These are phyloP conservation scores for Astrothelium macrocarpum DNA, from an alignment of 495 filamentous ascomycete genomes.

Conservation along the genomic window DNA sequence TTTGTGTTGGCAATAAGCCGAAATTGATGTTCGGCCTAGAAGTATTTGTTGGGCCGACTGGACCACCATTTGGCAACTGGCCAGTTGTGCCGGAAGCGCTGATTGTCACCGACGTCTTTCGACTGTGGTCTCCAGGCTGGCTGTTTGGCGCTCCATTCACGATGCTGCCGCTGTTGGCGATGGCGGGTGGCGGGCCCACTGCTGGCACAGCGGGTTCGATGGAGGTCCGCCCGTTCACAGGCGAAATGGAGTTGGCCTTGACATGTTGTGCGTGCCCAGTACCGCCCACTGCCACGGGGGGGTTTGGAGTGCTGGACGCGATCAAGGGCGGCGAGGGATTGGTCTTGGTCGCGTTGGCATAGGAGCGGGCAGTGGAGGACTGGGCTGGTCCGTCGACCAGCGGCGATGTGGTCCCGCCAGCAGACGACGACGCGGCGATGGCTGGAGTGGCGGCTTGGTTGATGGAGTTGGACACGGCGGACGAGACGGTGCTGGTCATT, in stretches of 20 bases:
- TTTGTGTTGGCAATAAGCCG: conserved; percentile 54
- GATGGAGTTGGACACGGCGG: conserved; percentile 36
- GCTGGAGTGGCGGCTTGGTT: conserved; percentile 45
- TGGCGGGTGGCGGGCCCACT: conserved; percentile 38
- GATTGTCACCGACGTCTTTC: conserved; percentile 74
- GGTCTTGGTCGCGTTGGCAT: conserved; percentile 74
- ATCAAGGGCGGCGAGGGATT: conserved; percentile 52
- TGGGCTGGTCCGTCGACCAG: conserved; percentile 55
- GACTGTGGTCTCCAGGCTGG: conserved; percentile 50
- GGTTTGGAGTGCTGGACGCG: conserved; percentile 56
- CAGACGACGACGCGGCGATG: conserved; percentile 47
- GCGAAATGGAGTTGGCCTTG: conserved; percentile 64
- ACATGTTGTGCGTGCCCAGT: conserved; percentile 63
- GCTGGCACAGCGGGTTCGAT: conserved; percentile 61
- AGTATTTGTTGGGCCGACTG: conserved; percentile 47
- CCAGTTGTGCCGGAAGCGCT: conserved; percentile 65
- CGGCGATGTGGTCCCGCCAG: conserved; percentile 51
- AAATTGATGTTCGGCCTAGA: conserved; percentile 58
- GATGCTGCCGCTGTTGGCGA: conserved; percentile 57
- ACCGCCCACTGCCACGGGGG: conserved; percentile 59
- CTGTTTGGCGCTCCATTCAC: conserved; percentile 44
- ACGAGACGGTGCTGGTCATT: conserved; percentile 35
- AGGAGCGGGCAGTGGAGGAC: conserved; percentile 43
- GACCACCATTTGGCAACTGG: conserved; percentile 66
- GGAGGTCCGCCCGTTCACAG: conserved; percentile 72